A percentile compares a stretch with the other conserved stretches of the same genome.
Conservation (phyloP, 2,329 filamentous ascomycete genomes). For the Coniochaeta sp. region DNA sequence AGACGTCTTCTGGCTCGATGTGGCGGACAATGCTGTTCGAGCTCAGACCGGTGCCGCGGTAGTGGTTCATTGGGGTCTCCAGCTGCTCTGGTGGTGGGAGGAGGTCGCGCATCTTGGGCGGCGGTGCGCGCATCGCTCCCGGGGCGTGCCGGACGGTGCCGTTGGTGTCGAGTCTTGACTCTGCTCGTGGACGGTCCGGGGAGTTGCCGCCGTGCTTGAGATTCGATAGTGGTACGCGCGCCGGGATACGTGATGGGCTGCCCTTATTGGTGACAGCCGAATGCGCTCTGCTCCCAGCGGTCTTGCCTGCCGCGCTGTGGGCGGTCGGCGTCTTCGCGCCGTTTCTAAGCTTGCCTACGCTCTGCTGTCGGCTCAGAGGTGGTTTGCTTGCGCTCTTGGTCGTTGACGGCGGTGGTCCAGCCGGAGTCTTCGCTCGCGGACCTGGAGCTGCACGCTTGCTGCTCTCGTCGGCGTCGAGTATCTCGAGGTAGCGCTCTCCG, state of each 20-base stretch:
- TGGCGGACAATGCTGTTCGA: slow-evolving; percentile 48
- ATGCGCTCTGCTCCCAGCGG: slow-evolving; percentile 13
- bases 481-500: slow-evolving; percentile 83
- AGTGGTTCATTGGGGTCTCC: slow-evolving; percentile 40
- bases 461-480: slow-evolving; percentile 58
- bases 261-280: slow-evolving; percentile 24
- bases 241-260: slow-evolving; percentile 63
- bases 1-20: slow-evolving; percentile 74
- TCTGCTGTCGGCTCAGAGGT: slow-evolving; percentile 26
- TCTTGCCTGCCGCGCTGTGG: slow-evolving; percentile 20
- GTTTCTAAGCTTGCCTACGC: slow-evolving; percentile 28
- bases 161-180: slow-evolving; percentile 31
- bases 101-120: slow-evolving; percentile 88
- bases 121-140: slow-evolving; percentile 57
- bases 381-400: slow-evolving; percentile 30
- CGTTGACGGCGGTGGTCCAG: slow-evolving; percentile 44
- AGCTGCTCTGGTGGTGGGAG: slow-evolving; percentile 38
- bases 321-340: slow-evolving; percentile 49
- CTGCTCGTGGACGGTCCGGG: slow-evolving; percentile 58
- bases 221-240: slow-evolving; percentile 61
- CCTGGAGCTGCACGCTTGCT: slow-evolving; percentile 47
- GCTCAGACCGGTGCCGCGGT: slow-evolving; percentile 37
- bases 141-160: slow-evolving; percentile 44
- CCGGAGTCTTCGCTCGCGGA: slow-evolving; percentile 69
- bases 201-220: slow-evolving; percentile 70